A percentile compares a stretch with the other conserved stretches of the same genome.
These are phyloP conservation scores for Fusarium stilboides DNA, from an alignment of 2,329 filamentous ascomycete genomes.

Conservation along the genomic window DNA sequence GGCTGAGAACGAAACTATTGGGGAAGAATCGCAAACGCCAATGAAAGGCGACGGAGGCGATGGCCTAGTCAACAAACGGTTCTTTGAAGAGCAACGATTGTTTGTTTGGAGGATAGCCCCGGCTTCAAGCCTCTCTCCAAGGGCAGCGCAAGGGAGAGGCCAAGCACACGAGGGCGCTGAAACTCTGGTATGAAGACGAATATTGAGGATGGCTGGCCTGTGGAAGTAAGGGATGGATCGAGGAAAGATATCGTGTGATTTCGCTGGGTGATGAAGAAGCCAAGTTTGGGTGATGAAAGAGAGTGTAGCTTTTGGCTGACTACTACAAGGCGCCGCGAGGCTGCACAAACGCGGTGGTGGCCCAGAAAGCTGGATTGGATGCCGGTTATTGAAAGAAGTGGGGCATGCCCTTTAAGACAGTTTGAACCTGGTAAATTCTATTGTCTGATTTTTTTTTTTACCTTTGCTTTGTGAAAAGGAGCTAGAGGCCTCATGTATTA, in stretches of 20 bases:
- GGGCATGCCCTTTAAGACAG: constrained; percentile 5
- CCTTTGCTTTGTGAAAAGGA: too few species aligned
- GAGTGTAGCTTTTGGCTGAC: constrained; percentile 28
- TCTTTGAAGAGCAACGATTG: background rate
- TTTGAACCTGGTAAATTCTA: background rate
- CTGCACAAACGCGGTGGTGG: constrained; percentile 45
- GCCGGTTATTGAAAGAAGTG: constrained; percentile 17
- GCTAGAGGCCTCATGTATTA: too few species aligned
- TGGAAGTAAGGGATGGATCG: constrained; percentile 28
- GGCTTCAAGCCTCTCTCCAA: constrained; percentile 41
- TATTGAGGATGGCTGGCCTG: constrained; percentile 23
- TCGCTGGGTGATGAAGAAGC: constrained; percentile 29
- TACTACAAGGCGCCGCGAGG: constrained; percentile 40
- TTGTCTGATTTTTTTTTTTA: background rate
- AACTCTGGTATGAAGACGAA: constrained; percentile 36
- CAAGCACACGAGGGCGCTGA: constrained; percentile 26
- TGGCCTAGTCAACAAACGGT: constrained; percentile 5
- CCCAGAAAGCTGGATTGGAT: constrained; percentile 18
- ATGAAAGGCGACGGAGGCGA: constrained; percentile 6
- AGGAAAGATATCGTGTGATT: constrained; percentile 31
- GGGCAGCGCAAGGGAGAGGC: constrained; percentile 45
- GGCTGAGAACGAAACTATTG: constrained; percentile 2
- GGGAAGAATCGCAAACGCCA: constrained; percentile 6
- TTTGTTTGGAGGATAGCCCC: constrained; percentile 8
- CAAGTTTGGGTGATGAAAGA: constrained; percentile 15